Base-by-base conservation (phyloP, 345 rosid species). In the Melastoma malabathricum region DNA sequence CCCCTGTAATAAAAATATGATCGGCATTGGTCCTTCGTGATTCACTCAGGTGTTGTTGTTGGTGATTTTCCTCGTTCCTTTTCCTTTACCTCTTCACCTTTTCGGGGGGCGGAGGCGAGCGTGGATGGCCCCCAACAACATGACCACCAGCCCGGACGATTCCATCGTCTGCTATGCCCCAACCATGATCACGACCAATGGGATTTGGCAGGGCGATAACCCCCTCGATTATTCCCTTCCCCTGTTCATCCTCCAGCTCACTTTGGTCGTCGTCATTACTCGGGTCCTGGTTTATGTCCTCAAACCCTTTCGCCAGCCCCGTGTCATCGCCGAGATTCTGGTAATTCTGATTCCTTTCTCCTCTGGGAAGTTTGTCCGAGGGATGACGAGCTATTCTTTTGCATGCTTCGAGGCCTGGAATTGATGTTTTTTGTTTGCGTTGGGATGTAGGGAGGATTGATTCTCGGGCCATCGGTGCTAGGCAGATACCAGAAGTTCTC, bases 121-220 rank as follows among this genome's bases (percentile, higher is more conserved):
- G 46, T 46, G 15, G 18, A 39, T 31, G 53, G 51, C 44, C 38
- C 17, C 43, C 7, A 48, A 55, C 14, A 53, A 48, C 25, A 22
- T 22, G 0, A 18, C 47, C 1, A 68, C 70, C 47, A 15, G 2
- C 0, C 31, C 79, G 1, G 68, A 56, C 3, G 69, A 69, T 18
- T 54, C 83, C 14, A 65, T 86, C 41, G 84, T 90, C 47, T 90
- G 98, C 59, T 84, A 87, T 5, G 84, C 96, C 15, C 96, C 98
- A 2, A 70, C 77, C 46, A 87, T 87, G 96, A 79, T 92, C 52
- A 87, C 95, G 2, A 92, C 96, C 4, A 87, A 92, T 57, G 98
- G 98, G 10, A 73, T 92, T 16, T 92, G 98, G 96, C 96, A 87
- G 59, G 98, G 98, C 6, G 98, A 92, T 39, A 84, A 92, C 60